phyloP scores from a whole-genome alignment of 345 rosid genomes.

The Salix udensis region DNA sequence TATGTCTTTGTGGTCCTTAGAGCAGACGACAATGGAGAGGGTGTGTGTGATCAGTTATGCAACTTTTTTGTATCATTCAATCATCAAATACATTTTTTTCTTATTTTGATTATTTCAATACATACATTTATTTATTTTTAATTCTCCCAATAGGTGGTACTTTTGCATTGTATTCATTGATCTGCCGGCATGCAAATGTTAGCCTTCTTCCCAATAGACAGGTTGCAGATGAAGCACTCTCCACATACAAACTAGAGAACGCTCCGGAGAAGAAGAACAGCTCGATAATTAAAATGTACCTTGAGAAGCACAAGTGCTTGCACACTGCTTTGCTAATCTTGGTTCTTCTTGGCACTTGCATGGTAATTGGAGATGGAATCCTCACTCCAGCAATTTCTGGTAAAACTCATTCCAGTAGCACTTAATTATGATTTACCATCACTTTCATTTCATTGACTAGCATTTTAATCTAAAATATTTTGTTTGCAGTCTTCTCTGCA shows the following conservation, averaged over 20 bases:
- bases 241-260: conserved; percentile 85
- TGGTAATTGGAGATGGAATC: conserved; percentile 98
- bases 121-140: neutral
- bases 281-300: conserved; percentile 59
- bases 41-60: conserved; percentile 29
- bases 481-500: conserved; percentile 74
- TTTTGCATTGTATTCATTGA: conserved; percentile 84
- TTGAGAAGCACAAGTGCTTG: conserved; percentile 77
- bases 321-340: conserved; percentile 86
- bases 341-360: conserved; percentile 98
- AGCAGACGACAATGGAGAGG: conserved; percentile 98
- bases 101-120: neutral
- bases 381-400: conserved; percentile 99
- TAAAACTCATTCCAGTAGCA: conserved; percentile 16
- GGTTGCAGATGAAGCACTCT: conserved; percentile 88
- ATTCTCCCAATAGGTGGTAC: conserved; percentile 69
- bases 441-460: neutral
- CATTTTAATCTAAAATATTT: neutral
- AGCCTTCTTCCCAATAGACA: conserved; percentile 94
- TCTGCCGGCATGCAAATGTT: conserved; percentile 91
- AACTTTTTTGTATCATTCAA: neutral
- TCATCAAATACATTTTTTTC: neutral
- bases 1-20: conserved; percentile 93
- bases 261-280: conserved; percentile 59
- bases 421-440: neutral